These are phyloP conservation scores for Yamadazyma phyllophila DNA, from an alignment of 805 yeast species.

Conservation along the genomic window DNA sequence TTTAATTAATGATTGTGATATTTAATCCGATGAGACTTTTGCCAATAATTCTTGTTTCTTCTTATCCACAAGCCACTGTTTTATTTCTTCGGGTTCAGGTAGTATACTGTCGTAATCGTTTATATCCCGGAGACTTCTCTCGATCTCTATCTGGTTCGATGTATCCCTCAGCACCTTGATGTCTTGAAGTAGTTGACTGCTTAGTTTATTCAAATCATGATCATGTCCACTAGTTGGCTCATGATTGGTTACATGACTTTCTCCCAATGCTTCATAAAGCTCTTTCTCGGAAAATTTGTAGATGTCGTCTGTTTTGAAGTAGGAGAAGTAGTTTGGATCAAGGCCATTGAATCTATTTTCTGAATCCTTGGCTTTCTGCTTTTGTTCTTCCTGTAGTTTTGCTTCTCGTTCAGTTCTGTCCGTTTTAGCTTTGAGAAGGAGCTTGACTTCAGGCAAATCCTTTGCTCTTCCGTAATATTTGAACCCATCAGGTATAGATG, in stretches of 20 bases:
- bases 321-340: constrained; percentile 6
- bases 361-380: background rate
- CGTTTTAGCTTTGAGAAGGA: constrained; percentile 19
- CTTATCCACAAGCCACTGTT: constrained; percentile 44
- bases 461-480: constrained; percentile 82
- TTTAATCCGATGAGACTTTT: constrained; percentile 20
- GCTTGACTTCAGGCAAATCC: constrained; percentile 68
- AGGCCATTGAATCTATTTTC: constrained; percentile 4
- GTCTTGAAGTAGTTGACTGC: constrained; percentile 2
- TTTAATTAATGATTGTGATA: background rate
- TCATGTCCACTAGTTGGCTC: background rate
- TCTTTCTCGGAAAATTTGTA: background rate
- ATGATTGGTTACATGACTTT: background rate
- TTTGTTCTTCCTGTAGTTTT: constrained; percentile 18
- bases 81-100: constrained; percentile 42
- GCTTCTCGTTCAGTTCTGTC: constrained; percentile 27
- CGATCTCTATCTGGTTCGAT: background rate
- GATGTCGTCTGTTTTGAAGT: background rate
- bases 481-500: constrained; percentile 46
- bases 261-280: background rate
- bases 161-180: background rate
- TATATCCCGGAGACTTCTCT: background rate
- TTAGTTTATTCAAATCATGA: background rate
- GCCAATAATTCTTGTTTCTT: constrained; percentile 43
- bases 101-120: constrained; percentile 1